phyloP scores from a whole-genome alignment of 2,329 filamentous ascomycete genomes.

The Aspergillus sp. region DNA sequence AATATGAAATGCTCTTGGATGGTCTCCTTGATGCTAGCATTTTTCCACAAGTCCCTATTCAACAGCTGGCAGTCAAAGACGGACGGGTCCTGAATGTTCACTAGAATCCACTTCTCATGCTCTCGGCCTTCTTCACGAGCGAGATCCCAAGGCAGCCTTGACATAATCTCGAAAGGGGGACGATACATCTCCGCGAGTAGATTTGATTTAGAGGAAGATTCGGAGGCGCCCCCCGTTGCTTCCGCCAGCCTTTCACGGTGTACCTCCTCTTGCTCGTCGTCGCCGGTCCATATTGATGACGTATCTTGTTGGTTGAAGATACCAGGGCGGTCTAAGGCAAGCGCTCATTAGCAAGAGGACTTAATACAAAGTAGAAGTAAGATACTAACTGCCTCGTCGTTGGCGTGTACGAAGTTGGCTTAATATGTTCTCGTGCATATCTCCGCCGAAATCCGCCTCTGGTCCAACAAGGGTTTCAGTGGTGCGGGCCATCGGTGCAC shows the following conservation, averaged over 20 bases:
- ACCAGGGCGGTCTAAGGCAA: conserved; percentile 49
- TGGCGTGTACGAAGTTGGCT: conserved; percentile 60
- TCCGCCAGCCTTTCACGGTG: conserved; percentile 56
- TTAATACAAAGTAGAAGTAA: not conserved
- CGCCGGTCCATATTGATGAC: conserved; percentile 60
- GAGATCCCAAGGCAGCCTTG: conserved; percentile 74
- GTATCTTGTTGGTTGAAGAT: conserved; percentile 68
- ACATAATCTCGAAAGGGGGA: conserved; percentile 89
- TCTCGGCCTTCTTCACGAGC: conserved; percentile 84
- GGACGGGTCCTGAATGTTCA: conserved; percentile 91
- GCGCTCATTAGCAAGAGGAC: conserved; percentile 9
- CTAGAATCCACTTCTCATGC: conserved; percentile 87
- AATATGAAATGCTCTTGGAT: conserved; percentile 93
- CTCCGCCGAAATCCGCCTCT: conserved; percentile 54
- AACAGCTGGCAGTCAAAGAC: conserved; percentile 93
- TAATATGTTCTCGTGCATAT: conserved; percentile 61
- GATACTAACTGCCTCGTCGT: conserved; percentile 35
- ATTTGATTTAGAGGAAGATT: conserved; percentile 67
- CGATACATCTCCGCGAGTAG: conserved; percentile 89
- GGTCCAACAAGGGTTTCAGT: conserved; percentile 89
- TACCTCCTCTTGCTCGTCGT: conserved; percentile 42
- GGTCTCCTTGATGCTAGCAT: conserved; percentile 72
- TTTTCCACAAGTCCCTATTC: conserved; percentile 96
- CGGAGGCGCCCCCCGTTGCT: conserved; percentile 65
- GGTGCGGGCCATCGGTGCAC: conserved; percentile 86